Percentiles rank a stretch among this genome's conserved stretches.
Conservation (phyloP, 768 basidiomycete species). For the Lentinus tigrinus region DNA sequence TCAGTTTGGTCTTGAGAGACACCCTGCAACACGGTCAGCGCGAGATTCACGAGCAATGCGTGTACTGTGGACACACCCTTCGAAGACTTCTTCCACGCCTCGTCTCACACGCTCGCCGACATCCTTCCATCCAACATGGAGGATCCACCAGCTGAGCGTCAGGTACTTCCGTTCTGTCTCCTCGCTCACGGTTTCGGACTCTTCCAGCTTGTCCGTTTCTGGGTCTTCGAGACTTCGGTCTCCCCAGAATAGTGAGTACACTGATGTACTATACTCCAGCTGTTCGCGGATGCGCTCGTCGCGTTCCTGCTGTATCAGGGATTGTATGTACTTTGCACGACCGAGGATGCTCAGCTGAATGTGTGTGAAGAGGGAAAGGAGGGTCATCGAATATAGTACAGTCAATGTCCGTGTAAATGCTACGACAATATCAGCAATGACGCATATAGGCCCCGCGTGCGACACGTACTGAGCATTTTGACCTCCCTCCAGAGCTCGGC, state of each 20-base stretch:
- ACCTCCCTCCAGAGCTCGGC: slow-evolving; percentile 90
- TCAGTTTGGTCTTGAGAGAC: slow-evolving; percentile 78
- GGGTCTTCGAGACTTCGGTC: slow-evolving; percentile 16
- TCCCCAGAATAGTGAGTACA: slow-evolving; percentile 36
- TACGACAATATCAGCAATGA: slow-evolving; percentile 28
- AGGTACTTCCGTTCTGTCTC: slow-evolving; percentile 79
- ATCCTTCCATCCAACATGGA: slow-evolving; percentile 90
- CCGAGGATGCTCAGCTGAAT: slow-evolving; percentile 87
- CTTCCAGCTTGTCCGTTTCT: slow-evolving; percentile 31
- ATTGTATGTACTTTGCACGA: slow-evolving; percentile 73
- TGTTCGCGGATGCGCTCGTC: slow-evolving; percentile 54
- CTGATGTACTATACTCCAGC: slow-evolving; percentile 41
- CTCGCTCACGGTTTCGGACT: slow-evolving; percentile 43
- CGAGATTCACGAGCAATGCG: neutral
- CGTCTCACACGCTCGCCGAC: slow-evolving; percentile 69
- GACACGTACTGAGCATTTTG: slow-evolving; percentile 72
- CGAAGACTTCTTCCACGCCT: slow-evolving; percentile 81
- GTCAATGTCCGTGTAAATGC: slow-evolving; percentile 89
- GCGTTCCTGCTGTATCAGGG: slow-evolving; percentile 58
- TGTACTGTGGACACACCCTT: slow-evolving; percentile 53
- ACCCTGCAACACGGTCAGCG: slow-evolving; percentile 47
- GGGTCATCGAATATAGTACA: slow-evolving; percentile 79
- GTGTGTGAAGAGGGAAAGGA: slow-evolving; percentile 83
- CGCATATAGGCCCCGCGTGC: neutral
- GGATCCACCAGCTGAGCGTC: slow-evolving; percentile 89